Base-by-base conservation (phyloP, 2,329 filamentous ascomycete species). In the Trichoderma koningii region DNA sequence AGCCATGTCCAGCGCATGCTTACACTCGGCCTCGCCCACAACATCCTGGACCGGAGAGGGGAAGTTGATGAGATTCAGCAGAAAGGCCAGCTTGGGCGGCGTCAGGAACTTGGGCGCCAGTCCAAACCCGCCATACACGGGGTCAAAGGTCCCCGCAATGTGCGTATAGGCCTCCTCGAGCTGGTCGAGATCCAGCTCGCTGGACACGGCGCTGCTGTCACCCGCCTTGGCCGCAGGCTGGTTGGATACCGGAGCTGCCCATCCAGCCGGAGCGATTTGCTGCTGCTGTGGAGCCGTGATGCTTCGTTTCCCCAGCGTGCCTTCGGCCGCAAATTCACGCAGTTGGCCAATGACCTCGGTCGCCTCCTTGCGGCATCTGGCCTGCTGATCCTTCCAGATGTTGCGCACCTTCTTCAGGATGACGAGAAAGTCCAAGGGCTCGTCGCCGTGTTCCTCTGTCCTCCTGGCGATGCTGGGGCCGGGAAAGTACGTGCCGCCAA, bases 401-500 rank as follows among this genome's bases (percentile, higher is more conserved):
- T 82, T 81, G 26, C 82, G 81, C 50, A 98, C 85, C 77, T 96
- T 97, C 70, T 89, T 83, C 57, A 97, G 76, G 41, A 98, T 92
- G 21, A 89, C 87, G 47, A 96, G 81, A 71, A 97, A 97, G 48
- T 91, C 89, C n/a, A 91, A 83, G 5, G 89, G 85, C 52, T 87
- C 86, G 5, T 84, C 80, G 12, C 82, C 82, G 28, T 69, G 70
- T 7, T 78, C 77, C 1, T 81, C 79, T 10, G 66, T 68, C 26
- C 74, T 74, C n/a, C 74, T 73, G 47, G 73, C 68, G 5, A 87
- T 85, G 55, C 87, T 88, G 0, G 93, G 91, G 0, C 91, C 91
- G 4, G 93, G 92, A 91, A 93, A 98, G 77, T 97, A 98, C 9
- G 94, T 97, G 26, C 94, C 94, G 44, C 95, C 95, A 77, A 97